Evolutionary conservation across 129 eudicot genomes (phyloP).

Genomic region (Oenanthe sinensis): DNA sequence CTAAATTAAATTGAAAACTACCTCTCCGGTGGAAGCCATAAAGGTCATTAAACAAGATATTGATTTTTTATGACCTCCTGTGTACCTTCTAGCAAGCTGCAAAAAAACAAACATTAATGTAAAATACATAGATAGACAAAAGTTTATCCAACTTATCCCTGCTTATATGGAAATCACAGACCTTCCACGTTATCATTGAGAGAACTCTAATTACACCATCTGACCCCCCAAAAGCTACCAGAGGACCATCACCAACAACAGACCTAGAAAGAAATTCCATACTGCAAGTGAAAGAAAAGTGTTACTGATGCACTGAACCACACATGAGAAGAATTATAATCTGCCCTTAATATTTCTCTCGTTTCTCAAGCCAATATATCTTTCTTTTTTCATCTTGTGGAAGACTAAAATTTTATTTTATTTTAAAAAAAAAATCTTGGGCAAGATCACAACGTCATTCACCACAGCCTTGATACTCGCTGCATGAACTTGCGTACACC

Average conservation of each 20-base stretch:
- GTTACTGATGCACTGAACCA: neutral
- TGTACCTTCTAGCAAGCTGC: constrained; percentile 94
- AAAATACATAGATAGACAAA: constrained; percentile 10
- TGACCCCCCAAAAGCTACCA: constrained; percentile 94
- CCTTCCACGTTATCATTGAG: constrained; percentile 99
- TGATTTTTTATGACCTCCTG: constrained; percentile 94
- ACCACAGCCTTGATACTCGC: neutral
- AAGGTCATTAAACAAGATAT: constrained; percentile 93
- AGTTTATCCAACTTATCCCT: neutral
- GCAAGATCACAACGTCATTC: neutral
- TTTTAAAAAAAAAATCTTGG: neutral
- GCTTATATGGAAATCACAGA: constrained; percentile 13
- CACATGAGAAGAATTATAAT: neutral
- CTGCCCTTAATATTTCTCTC: neutral
- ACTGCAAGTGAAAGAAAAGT: constrained; percentile 35
- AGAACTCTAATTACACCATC: constrained; percentile 97
- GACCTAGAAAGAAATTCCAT: constrained; percentile 91
- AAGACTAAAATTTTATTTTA: neutral
- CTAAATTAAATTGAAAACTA: constrained; percentile 15
- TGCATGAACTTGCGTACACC: neutral
- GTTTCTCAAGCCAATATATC: neutral
- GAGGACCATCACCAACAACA: constrained; percentile 73
- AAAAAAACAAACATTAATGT: constrained; percentile 18
- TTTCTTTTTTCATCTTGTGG: neutral
- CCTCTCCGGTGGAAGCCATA: constrained; percentile 95